These are phyloP conservation scores for Umbelopsis isabellina DNA, from an alignment of 192 early-diverging fungal genomes.

Conservation along the genomic window DNA sequence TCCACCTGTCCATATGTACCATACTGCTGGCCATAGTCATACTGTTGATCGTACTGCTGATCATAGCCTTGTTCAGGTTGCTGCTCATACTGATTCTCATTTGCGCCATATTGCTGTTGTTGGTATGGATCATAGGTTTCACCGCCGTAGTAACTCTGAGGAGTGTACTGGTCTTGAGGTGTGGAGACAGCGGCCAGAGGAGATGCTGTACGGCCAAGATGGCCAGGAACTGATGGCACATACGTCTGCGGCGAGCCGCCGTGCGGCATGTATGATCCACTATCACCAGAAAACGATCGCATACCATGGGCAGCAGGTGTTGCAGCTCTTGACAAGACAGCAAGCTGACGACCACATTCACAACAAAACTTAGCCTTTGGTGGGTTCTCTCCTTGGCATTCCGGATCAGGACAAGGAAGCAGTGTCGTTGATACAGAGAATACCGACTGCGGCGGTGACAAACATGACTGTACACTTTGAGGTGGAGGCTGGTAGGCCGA, in stretches of 20 bases:
- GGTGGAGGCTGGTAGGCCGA: background rate
- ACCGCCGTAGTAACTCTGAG: constrained; percentile 5
- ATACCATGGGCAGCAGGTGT: constrained; percentile 39
- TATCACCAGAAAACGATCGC: background rate
- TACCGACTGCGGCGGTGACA: background rate
- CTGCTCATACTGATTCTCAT: background rate
- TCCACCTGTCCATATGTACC: background rate
- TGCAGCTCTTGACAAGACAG: constrained; percentile 37
- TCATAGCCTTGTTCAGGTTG: background rate
- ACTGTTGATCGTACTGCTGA: background rate
- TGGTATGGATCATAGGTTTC: constrained; percentile 1
- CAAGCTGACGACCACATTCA: constrained; percentile 58
- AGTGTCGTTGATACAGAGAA: background rate
- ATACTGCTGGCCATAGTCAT: constrained; percentile 1
- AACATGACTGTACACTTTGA: constrained; percentile 3
- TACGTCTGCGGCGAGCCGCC: background rate
- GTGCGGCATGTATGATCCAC: background rate
- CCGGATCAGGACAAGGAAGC: constrained; percentile 46
- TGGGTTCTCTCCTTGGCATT: constrained; percentile 59
- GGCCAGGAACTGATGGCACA: background rate
- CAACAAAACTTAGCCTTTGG: constrained; percentile 60
- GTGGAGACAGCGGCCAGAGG: background rate
- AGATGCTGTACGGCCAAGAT: background rate
- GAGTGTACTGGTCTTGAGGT: background rate
- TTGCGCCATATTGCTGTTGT: background rate